phyloP scores from a whole-genome alignment of 192 early-diverging fungal genomes.

The Cetraspora pellucida region DNA sequence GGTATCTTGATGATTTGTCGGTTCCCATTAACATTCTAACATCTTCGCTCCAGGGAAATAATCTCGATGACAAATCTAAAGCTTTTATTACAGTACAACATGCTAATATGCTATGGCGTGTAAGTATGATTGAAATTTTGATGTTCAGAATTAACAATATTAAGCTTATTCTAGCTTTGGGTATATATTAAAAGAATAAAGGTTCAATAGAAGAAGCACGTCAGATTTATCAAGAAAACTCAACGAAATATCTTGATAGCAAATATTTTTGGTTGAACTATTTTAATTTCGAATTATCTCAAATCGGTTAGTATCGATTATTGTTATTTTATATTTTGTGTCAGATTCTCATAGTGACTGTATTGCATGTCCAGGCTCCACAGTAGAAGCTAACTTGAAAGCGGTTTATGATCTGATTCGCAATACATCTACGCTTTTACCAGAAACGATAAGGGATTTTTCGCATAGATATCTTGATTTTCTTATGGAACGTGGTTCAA shows the following conservation, averaged over 20 bases:
- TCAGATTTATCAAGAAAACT: conserved; percentile 49
- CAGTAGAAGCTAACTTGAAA: conserved; percentile 47
- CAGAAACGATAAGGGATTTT: conserved; percentile 60
- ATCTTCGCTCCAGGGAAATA: conserved; percentile 39
- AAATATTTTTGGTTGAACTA: conserved; percentile 62
- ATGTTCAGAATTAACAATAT: no score
- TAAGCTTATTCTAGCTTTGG: no score
- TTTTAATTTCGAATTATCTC: conserved; percentile 65
- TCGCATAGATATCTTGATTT: conserved; percentile 59
- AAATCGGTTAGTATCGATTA: conserved; percentile 45
- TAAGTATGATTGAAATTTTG: conserved; percentile 32
- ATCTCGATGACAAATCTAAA: conserved; percentile 50
- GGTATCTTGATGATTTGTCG: conserved; percentile 44
- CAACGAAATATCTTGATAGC: conserved; percentile 47
- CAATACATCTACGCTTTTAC: conserved; percentile 41
- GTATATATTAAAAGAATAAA: conserved; percentile 15
- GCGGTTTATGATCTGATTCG: conserved; percentile 56
- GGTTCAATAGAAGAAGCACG: conserved; percentile 47
- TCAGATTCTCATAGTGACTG: neutral
- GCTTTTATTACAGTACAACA: conserved; percentile 57
- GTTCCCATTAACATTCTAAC: conserved; percentile 45
- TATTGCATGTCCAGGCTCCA: conserved; percentile 30
- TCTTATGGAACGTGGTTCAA: conserved; percentile 54
- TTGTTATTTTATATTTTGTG: neutral
- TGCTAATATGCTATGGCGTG: conserved; percentile 53